Percentiles rank a stretch among this genome's conserved stretches.
Evolutionary conservation across 768 basidiomycete genomes (phyloP).

Genomic region (Mycena venus): DNA sequence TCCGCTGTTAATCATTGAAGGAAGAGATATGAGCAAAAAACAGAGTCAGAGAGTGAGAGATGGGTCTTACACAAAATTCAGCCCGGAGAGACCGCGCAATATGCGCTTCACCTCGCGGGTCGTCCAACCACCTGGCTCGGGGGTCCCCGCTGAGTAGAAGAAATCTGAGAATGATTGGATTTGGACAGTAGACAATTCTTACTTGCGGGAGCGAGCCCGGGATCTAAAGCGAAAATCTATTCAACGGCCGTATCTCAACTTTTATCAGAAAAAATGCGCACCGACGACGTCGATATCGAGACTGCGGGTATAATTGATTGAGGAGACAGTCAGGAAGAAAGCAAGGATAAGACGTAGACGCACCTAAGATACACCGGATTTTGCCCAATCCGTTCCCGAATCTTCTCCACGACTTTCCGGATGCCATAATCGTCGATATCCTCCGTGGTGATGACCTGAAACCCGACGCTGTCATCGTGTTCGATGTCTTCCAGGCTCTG

Average conservation of each 20-base stretch:
- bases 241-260: not conserved
- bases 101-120: slow-evolving; percentile 74
- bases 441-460: slow-evolving; percentile 45
- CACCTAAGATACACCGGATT: slow-evolving; percentile 75
- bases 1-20: slow-evolving; percentile 47
- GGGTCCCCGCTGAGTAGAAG: slow-evolving; percentile 32
- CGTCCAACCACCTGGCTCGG: slow-evolving; percentile 60
- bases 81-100: slow-evolving; percentile 69
- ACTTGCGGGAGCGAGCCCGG: slow-evolving; percentile 73
- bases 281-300: slow-evolving; percentile 75
- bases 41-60: not conserved
- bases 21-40: not conserved
- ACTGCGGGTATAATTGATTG: slow-evolving; percentile 40
- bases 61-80: slow-evolving; percentile 71
- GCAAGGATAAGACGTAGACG: not conserved
- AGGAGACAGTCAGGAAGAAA: not conserved
- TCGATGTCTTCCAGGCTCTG: slow-evolving; percentile 1
- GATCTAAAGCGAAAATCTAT: slow-evolving; percentile 52
- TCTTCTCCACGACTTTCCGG: slow-evolving; percentile 64
- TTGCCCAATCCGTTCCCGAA: slow-evolving; percentile 68
- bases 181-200: slow-evolving; percentile 35
- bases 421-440: slow-evolving; percentile 77
- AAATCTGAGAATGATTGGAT: not conserved
- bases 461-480: slow-evolving; percentile 14
- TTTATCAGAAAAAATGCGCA: slow-evolving; percentile 33